Base-by-base conservation (phyloP, 306 rosid species). In the Quercus engelmannii region DNA sequence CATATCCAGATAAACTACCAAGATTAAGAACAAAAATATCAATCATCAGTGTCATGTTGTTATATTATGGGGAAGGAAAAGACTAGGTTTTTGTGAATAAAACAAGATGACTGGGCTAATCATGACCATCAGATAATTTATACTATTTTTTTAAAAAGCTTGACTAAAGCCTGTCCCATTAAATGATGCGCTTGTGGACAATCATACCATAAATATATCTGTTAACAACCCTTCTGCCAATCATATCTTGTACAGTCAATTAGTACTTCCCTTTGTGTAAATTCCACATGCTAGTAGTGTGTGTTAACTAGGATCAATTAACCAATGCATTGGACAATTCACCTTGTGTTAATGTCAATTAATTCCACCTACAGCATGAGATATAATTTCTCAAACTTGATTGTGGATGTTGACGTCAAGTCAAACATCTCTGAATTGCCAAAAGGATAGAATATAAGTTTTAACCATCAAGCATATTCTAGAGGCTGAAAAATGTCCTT, bases 171-270 rank as follows among this genome's bases (percentile, higher is more conserved):
- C 43, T 52, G 63, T 79, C 31, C 52, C 49, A 46, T 25, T 55
- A 64, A 78, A 82, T 31, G 30, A 56, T 28, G 68, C 1, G 17
- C 51, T 21, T 81, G 28, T 23, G 11, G 28, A 2, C 28, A 26
- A 61, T 61, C 68, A 61, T 62, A 5, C 64, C 14, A 62, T 62
- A 23, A 26, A 12, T 1, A 31, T 57, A 20, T 62, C 14, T 62
- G 35, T 25, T 25, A 13, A 62, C 38, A 20, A 58, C 28, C 5
- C 35, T 61, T 62, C 15, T 17, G 35, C 5, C 26, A 62, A 62
- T 62, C 68, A 62, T 30, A 62, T 71, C 43, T 15, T 28, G 65
- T 74, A 78, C 19, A 70, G 76, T 78, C n/a, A 54, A 69, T 58
- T 20, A 7, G 65, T 58, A 26, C 30, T 58, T 21, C 30, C 28